phyloP scores from a whole-genome alignment of 176 grass and related monocot species.

The Ensete glaucum region DNA sequence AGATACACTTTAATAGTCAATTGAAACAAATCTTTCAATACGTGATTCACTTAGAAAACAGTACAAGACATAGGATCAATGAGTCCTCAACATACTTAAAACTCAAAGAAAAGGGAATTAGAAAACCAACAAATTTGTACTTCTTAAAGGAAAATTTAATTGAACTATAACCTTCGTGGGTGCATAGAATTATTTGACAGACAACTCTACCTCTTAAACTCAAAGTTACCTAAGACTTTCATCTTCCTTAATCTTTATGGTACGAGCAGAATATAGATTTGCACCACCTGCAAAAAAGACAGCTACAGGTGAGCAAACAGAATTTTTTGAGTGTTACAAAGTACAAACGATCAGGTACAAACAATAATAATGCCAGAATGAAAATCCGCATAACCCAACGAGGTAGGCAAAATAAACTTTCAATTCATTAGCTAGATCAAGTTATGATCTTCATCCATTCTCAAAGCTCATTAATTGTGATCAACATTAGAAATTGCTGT shows the following conservation, averaged over 20 bases:
- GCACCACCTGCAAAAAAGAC: conserved; percentile 46
- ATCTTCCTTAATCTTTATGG: conserved; percentile 92
- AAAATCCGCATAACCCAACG: neutral
- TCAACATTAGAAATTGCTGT: no score
- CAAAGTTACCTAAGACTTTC: conserved; percentile 63
- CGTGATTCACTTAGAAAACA: neutral
- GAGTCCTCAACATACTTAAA: neutral
- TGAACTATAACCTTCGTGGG: neutral
- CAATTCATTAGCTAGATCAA: neutral
- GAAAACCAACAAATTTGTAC: neutral
- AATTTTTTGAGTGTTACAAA: neutral
- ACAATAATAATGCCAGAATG: neutral
- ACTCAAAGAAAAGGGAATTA: neutral
- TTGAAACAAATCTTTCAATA: neutral
- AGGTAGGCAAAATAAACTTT: no score
- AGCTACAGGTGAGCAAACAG: conserved; percentile 15
- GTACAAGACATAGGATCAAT: neutral
- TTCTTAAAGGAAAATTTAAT: neutral
- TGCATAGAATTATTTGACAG: conserved; percentile 1
- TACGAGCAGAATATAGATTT: conserved; percentile 70
- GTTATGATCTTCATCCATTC: neutral
- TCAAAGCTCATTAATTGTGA: neutral
- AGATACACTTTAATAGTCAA: neutral
- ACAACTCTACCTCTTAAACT: conserved; percentile 15
- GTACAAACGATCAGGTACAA: neutral